phyloP scores from a whole-genome alignment of 768 basidiomycete species.

The Lactarius pseudohatsudake region DNA sequence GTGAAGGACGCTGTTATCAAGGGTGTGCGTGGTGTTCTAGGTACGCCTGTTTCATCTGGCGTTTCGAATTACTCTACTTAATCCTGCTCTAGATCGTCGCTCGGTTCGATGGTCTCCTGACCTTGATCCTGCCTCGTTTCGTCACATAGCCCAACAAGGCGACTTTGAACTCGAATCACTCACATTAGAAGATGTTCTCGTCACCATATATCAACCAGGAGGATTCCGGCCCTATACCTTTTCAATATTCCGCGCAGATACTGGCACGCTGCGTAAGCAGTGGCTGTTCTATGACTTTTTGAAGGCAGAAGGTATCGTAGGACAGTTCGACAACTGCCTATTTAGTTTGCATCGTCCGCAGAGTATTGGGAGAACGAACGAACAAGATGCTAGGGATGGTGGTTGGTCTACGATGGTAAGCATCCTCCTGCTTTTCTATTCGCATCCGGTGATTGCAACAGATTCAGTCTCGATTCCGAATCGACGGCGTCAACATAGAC shows the following conservation, averaged over 20 bases:
- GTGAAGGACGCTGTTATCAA: slow-evolving; percentile 88
- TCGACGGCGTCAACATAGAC: slow-evolving; percentile 96
- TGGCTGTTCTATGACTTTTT: slow-evolving; percentile 97
- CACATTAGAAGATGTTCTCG: slow-evolving; percentile 86
- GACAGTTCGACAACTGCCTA: slow-evolving; percentile 96
- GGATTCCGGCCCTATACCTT: slow-evolving; percentile 90
- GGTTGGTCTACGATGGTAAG: slow-evolving; percentile 50
- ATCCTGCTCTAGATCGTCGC: slow-evolving; percentile 64
- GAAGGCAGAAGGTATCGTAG: slow-evolving; percentile 88
- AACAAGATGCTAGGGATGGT: slow-evolving; percentile 79
- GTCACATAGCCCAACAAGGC: slow-evolving; percentile 69
- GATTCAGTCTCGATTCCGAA: slow-evolving; percentile 84
- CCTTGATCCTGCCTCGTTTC: slow-evolving; percentile 76
- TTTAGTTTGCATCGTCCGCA: slow-evolving; percentile 96
- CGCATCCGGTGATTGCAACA: slow-evolving; percentile 1
- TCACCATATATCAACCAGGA: slow-evolving; percentile 93
- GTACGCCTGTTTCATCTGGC: slow-evolving; percentile 42
- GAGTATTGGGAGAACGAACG: slow-evolving; percentile 88
- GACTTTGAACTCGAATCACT: slow-evolving; percentile 92
- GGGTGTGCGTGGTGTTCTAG: slow-evolving; percentile 91
- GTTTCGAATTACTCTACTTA: neutral
- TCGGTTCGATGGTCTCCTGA: slow-evolving; percentile 84
- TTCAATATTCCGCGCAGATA: slow-evolving; percentile 91
- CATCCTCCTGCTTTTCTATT: neutral
- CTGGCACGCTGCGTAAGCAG: slow-evolving; percentile 80